Evolutionary conservation across 75 land plant genomes (phyloP).

Genomic region (Cupressus sempervirens): DNA sequence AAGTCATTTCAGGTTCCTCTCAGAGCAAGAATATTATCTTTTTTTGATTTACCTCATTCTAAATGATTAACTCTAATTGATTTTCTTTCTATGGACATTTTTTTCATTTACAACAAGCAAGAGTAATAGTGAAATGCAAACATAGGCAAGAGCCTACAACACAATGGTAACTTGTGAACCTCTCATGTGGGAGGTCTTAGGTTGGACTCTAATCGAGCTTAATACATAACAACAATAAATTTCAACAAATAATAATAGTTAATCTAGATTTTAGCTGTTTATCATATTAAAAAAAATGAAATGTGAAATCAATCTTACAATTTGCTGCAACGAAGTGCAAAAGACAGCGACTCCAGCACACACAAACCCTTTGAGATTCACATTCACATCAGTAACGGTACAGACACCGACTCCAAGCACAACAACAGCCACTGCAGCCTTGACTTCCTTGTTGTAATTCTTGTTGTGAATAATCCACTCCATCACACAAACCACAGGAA

Average conservation of each 20-base stretch:
- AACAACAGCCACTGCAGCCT: conserved; percentile 38
- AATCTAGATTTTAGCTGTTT: no score
- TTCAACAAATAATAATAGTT: no score
- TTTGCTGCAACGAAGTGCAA: conserved; percentile 79
- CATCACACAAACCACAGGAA: conserved; percentile 52
- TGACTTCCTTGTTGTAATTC: conserved; percentile 43
- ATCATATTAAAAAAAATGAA: no score
- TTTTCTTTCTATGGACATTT: not conserved
- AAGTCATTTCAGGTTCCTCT: not conserved
- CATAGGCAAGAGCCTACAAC: no score
- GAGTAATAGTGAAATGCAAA: not conserved
- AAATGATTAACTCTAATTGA: not conserved
- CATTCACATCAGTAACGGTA: conserved; percentile 55
- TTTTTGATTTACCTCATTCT: not conserved
- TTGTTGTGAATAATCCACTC: conserved; percentile 54
- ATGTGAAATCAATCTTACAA: conserved; percentile 35
- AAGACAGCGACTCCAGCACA: conserved; percentile 78
- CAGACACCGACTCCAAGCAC: conserved; percentile 54
- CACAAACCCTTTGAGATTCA: conserved; percentile 50
- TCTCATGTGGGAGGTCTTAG: no score
- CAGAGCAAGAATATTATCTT: not conserved
- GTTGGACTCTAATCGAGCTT: no score
- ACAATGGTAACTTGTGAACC: no score
- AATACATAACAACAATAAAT: no score
- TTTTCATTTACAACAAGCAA: not conserved